Base-by-base conservation (phyloP, 73 alveolate genomes). In the Breviolum minutum region DNA sequence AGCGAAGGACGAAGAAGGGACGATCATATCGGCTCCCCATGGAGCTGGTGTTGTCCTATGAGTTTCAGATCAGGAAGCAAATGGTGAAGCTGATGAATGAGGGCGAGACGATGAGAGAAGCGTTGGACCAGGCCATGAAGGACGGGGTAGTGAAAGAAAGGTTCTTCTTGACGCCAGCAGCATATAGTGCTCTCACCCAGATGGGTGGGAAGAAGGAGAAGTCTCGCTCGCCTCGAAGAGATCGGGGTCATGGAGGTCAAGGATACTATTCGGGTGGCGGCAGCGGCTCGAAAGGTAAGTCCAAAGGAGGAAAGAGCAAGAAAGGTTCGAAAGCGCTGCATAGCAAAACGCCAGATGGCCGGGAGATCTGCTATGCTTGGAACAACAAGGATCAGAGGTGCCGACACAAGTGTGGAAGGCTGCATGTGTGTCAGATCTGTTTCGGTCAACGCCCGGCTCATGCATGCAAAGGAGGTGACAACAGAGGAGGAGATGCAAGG, bases 41-140 rank as follows among this genome's bases (percentile, higher is more conserved):
- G 95, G 82, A 63, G 0, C 69, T 87, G 32, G 95, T 87, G 26
- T 4, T 87, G 40, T 14, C 66, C 0, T 87, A 87, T 19, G 95
- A 87, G 11, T 87, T 13, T 54, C 95, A 87, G 54, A 29, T 87
- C 16, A 27, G 95, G 2, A 71, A 73, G 77, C 26, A 54, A 27
- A 87, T 87, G 95, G 95, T 14, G 69, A 71, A 60, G 27, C 66
- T 40, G 24, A 87, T 87, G 83, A 87, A 87, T 29, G 83, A 66
- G 3, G 82, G 82, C 26, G 7, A 0, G 16, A 12, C 62, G 2
- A 19, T 87, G 40, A 40, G 3, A 5, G 48, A 19, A 2, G 95
- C 95, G 48, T 13, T 87, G 83, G 84, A 87, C 9, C 6, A 27
- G 5, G 81, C 95, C 62, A 29, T n/a, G 63, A 27, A 29, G n/a